Evolutionary conservation across 2,329 filamentous ascomycete genomes (phyloP).

Genomic region (Epichloe scottii): DNA sequence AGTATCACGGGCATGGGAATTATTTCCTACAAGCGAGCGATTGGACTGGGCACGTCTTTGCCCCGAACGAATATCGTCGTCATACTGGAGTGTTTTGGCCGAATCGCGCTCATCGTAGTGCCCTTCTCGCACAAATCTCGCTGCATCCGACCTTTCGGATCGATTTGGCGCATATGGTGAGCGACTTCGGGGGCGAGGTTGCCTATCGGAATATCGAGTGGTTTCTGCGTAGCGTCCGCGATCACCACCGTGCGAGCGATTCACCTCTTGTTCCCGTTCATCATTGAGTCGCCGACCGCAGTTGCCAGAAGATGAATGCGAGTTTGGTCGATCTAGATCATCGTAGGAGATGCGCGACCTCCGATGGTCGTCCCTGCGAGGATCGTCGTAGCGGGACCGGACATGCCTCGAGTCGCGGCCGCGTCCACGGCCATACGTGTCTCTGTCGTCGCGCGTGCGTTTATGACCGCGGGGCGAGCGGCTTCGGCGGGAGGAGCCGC

Average conservation of each 20-base stretch:
- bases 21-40: constrained; percentile 46
- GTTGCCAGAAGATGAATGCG: constrained; percentile 12
- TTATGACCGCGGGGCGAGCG: constrained; percentile 56
- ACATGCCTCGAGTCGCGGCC: constrained; percentile 44
- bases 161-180: constrained; percentile 33
- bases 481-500: constrained; percentile 32
- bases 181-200: constrained; percentile 41
- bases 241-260: constrained; percentile 11
- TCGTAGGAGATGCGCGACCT: constrained; percentile 39
- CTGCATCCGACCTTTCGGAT: constrained; percentile 22
- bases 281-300: constrained; percentile 11
- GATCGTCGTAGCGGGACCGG: constrained; percentile 50
- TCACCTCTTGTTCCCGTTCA: constrained; percentile 28
- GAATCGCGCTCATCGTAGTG: constrained; percentile 4
- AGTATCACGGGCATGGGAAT: constrained; percentile 45
- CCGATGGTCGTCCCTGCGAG: constrained; percentile 32
- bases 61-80: constrained; percentile 2
- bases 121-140: constrained; percentile 20
- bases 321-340: constrained; percentile 40
- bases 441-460: constrained; percentile 50
- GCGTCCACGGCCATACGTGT: constrained; percentile 33
- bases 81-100: constrained; percentile 5
- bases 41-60: constrained; percentile 45
- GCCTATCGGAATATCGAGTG: constrained; percentile 32
- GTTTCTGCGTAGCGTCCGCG: constrained; percentile 25